phyloP scores from a whole-genome alignment of 2,329 filamentous ascomycete genomes.

The Botrytis paeoniae region DNA sequence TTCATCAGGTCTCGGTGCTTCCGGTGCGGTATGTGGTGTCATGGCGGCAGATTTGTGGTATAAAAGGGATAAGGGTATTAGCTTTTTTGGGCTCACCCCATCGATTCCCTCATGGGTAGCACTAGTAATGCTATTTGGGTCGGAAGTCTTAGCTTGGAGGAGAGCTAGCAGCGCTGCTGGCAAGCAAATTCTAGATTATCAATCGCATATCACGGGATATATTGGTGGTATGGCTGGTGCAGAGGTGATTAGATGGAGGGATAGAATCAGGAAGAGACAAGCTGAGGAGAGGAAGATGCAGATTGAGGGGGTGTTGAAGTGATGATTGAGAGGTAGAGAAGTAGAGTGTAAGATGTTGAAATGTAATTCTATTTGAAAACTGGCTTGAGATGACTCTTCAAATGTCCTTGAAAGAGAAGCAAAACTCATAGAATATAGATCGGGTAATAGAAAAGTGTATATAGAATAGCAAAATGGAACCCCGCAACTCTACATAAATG shows the following conservation, averaged over 20 bases:
- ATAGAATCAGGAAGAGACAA: slow-evolving; percentile 27
- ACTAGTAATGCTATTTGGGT: slow-evolving; percentile 50
- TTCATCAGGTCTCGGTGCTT: slow-evolving; percentile 61
- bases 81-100: slow-evolving; percentile 52
- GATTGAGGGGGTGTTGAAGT: slow-evolving; percentile 23
- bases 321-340: neutral
- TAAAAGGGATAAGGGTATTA: slow-evolving; percentile 55
- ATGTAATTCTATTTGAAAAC: neutral
- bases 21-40: slow-evolving; percentile 61
- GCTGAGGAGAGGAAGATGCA: slow-evolving; percentile 29
- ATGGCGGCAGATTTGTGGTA: slow-evolving; percentile 60
- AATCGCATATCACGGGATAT: slow-evolving; percentile 41
- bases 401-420: neutral
- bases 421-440: neutral
- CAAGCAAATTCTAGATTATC: slow-evolving; percentile 38
- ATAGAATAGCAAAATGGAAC: neutral
- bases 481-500: neutral
- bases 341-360: neutral
- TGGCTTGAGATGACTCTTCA: neutral
- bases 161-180: slow-evolving; percentile 12
- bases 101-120: slow-evolving; percentile 55
- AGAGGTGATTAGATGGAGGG: slow-evolving; percentile 30
- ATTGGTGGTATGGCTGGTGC: slow-evolving; percentile 34
- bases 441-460: neutral
- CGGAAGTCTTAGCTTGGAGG: slow-evolving; percentile 47